Evolutionary conservation across 2,329 filamentous ascomycete genomes (phyloP).

Genomic region (Colletotrichum phormii): DNA sequence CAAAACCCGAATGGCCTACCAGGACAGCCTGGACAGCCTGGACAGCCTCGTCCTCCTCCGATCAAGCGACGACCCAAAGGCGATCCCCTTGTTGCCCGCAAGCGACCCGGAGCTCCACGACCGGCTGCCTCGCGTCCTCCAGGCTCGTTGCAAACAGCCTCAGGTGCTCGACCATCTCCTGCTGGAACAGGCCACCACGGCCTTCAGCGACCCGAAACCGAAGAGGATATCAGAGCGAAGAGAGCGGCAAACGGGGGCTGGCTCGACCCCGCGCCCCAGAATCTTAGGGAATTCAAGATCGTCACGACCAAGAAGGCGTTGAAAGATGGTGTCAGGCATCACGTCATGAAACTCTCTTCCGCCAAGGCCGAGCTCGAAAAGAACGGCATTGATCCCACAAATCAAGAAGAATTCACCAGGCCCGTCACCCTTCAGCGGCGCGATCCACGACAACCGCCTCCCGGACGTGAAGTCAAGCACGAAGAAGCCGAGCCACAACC

Average conservation of each 20-base stretch:
- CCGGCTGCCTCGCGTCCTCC: slow-evolving; percentile 42
- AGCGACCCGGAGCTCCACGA: slow-evolving; percentile 55
- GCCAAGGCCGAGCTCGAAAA: slow-evolving; percentile 59
- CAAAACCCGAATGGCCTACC: slow-evolving; percentile 47
- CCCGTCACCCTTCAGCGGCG: slow-evolving; percentile 91
- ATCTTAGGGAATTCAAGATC: slow-evolving; percentile 63
- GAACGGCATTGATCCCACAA: slow-evolving; percentile 74
- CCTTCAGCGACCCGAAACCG: slow-evolving; percentile 37
- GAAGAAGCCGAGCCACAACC: slow-evolving; percentile 59
- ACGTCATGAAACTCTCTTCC: slow-evolving; percentile 84
- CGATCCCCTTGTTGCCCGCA: slow-evolving; percentile 74
- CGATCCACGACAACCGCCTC: slow-evolving; percentile 79
- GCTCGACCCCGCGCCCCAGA: slow-evolving; percentile 62
- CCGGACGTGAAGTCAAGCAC: slow-evolving; percentile 72
- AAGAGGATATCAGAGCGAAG: slow-evolving; percentile 42
- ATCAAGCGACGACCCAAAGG: slow-evolving; percentile 58
- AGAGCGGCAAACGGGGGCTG: slow-evolving; percentile 61
- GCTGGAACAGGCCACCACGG: slow-evolving; percentile 26
- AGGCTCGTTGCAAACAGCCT: slow-evolving; percentile 39
- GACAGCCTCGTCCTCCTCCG: slow-evolving; percentile 51
- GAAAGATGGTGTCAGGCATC: slow-evolving; percentile 83
- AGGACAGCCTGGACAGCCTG: slow-evolving; percentile 6
- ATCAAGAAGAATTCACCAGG: slow-evolving; percentile 84
- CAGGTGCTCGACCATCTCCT: slow-evolving; percentile 33
- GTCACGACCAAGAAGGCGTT: slow-evolving; percentile 86